These are phyloP conservation scores for Adansonia madagascariensis DNA, from an alignment of 441 rosid species.

Conservation along the genomic window DNA sequence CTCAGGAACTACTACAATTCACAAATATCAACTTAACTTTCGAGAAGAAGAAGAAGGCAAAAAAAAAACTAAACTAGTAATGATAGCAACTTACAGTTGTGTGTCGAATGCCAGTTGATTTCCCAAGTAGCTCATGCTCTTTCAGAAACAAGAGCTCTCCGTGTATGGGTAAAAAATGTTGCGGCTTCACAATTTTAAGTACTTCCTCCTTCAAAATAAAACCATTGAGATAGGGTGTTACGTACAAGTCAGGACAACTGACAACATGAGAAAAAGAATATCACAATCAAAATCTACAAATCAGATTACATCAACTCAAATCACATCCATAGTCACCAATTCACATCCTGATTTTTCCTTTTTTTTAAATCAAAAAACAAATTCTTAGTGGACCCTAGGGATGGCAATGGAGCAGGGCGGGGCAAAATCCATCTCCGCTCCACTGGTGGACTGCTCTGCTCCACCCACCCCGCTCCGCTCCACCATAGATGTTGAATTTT, in stretches of 20 bases:
- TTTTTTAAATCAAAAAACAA: constrained; percentile 1
- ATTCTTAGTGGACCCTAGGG: background rate
- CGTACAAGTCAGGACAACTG: background rate
- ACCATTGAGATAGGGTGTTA: constrained; percentile 15
- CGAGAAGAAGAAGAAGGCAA: too few species aligned
- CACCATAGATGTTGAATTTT: too few species aligned
- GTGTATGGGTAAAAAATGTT: constrained; percentile 94
- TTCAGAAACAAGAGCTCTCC: constrained; percentile 96
- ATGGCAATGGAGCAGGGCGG: too few species aligned
- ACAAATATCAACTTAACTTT: background rate
- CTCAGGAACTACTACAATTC: background rate
- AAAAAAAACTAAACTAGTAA: background rate
- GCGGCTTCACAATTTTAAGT: constrained; percentile 89
- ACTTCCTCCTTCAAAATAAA: constrained; percentile 81
- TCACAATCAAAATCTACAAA: background rate
- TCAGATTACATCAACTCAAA: background rate
- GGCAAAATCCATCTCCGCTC: too few species aligned
- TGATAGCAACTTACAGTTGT: constrained; percentile 65
- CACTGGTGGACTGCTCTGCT: too few species aligned
- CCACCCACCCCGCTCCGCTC: too few species aligned
- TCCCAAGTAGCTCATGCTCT: constrained; percentile 96
- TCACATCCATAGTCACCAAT: constrained; percentile 3
- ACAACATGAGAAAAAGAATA: background rate
- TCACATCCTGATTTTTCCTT: background rate
- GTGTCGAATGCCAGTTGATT: constrained; percentile 88